Evolutionary conservation across 2,329 filamentous ascomycete species (phyloP), one percentile per base, ranked within the genome.

Genomic region (Clonostachys chloroleuca): DNA sequence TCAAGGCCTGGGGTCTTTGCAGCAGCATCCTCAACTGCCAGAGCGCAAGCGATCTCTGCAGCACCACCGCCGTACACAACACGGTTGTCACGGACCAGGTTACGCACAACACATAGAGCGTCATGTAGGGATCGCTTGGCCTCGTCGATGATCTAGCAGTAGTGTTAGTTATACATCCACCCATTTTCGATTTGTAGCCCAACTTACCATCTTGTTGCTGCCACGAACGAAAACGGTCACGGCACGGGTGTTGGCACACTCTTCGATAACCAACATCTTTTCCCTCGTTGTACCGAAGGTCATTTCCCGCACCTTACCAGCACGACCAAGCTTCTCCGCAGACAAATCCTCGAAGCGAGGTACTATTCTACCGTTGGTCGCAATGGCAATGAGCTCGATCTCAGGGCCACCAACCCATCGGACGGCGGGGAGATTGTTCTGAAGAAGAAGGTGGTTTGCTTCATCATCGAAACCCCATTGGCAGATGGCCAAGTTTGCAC

Each of bases 391-490:
- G 55, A 99, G 75, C 71, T 99, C 94, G 58, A 99, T 97, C 71
- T 99, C 95, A 3, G 94, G 94, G 10, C 94, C 94, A 57, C 94
- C 94, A 40, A 99, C 94, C 94, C 94, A 99, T 70, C 94, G 81
- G 50, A 99, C 94, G 36, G 94, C 95, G 10, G 94, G 95, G 9
- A 99, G 82, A 62, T 94, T 79, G 77, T 97, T 97, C 73, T 96
- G 95, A 51, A 99, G 84, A 35, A 99, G 81, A 50, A 99, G 74
- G 70, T 99, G 94, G 75, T 99, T 99, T 53, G 94, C 94, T 74
- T 99, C 94, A 63, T 99, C 94, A 65, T 99, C 94, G 64, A 99
- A 99, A 56, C 94, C 94, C 94, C 95, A 99, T 68, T 99, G 95
- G 73, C 94, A 99, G 63, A 99, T 96, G 54, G 92, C 94, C 51